These are phyloP conservation scores for Boletellus emodensis DNA, from an alignment of 768 basidiomycete genomes.

Conservation along the genomic window DNA sequence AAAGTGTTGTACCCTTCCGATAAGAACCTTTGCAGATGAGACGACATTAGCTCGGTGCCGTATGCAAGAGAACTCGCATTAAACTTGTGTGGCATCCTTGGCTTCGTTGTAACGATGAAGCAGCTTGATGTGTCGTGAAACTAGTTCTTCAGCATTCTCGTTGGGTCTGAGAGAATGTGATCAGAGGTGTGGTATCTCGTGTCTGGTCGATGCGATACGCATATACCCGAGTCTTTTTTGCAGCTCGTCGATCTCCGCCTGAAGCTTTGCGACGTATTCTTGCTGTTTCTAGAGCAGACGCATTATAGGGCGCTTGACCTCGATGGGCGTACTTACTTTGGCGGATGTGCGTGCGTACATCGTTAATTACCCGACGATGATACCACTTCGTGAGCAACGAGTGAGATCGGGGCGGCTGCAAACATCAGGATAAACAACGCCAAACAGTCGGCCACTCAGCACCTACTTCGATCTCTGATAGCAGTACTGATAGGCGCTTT, in stretches of 20 bases:
- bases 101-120: slow-evolving; percentile 78
- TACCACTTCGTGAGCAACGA: too few species aligned
- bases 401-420: too few species aligned
- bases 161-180: slow-evolving; percentile 28
- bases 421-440: not conserved
- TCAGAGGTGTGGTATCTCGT: not conserved
- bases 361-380: not conserved
- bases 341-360: slow-evolving; percentile 31
- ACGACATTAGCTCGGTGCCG: not conserved
- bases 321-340: slow-evolving; percentile 20
- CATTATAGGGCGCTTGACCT: not conserved
- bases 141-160: slow-evolving; percentile 54
- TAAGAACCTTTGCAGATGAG: slow-evolving; percentile 52
- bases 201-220: not conserved
- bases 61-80: not conserved
- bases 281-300: slow-evolving; percentile 42
- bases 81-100: slow-evolving; percentile 77
- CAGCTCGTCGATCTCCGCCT: slow-evolving; percentile 46
- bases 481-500: not conserved
- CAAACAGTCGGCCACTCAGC: slow-evolving; percentile 6
- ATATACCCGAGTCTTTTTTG: slow-evolving; percentile 46
- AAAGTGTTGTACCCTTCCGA: slow-evolving; percentile 58
- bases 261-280: slow-evolving; percentile 43
- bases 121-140: slow-evolving; percentile 65
- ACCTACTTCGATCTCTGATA: not conserved